Evolutionary conservation across 257 asterid species (phyloP), one percentile per base, ranked within the genome.

Genomic region (Parsonsia alboflavescens): DNA sequence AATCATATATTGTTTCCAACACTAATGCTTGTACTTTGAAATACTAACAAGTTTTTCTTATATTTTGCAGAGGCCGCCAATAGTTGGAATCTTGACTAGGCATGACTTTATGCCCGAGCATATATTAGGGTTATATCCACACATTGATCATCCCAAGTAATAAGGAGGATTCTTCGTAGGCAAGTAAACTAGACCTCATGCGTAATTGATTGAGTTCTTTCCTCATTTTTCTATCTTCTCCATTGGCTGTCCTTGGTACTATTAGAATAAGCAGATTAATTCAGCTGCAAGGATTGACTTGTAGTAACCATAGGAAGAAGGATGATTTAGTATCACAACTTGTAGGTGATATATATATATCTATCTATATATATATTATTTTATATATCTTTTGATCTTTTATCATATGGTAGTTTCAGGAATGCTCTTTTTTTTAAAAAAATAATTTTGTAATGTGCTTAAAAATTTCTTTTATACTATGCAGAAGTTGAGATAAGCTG

Each of bases 41-140:
- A 68, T 22, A 19, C 68, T 77, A 57, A 77, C 59, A 36, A 19
- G 7, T 62, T 44, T n/a, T 52, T 46, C 17, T 41, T 15, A 22
- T 68, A 36, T 56, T 42, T 50, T 79, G 79, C 82, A 79, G 82
- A 79, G 79, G 62, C 79, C 82, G 2, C 82, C 82, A 0, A 63
- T 79, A 17, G 82, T 79, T 63, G 82, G 82, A 53, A 79, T 75
- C 24, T 65, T 79, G 28, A 79, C 82, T 2, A 79, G 82, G 82
- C 82, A 79, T 56, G 82, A 79, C 73, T 79, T 79, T 21, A 74
- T 79, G 82, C 79, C 72, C 3, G 79, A 79, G 73, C 82, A 79
- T 24, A 52, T 79, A 44, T 54, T 79, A 56, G 82, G 79, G 30
- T 75, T 79, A 10, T 49, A 79, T 58, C 82, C 82, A 50, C 79